Percentiles rank a stretch among this genome's conserved stretches.
phyloP scores from a whole-genome alignment of 2,329 filamentous ascomycete genomes.

The Epichloe amarillans region DNA sequence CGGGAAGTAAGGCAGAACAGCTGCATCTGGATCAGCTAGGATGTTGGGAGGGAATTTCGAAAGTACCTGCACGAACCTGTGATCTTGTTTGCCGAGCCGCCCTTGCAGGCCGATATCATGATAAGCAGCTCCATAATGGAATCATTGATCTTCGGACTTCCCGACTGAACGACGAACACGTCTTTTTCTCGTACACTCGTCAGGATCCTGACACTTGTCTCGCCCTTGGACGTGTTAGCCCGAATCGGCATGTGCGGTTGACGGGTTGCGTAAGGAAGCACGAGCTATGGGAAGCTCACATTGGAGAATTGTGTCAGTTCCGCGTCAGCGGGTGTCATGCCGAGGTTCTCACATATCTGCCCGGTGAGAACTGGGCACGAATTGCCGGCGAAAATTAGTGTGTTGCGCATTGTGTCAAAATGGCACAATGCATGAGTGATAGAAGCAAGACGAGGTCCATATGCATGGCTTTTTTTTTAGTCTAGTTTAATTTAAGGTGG shows the following conservation, averaged over 20 bases:
- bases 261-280: background rate
- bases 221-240: conserved; percentile 34
- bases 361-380: conserved; percentile 51
- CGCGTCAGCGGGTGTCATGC: conserved; percentile 49
- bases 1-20: conserved; percentile 90
- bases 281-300: conserved; percentile 32
- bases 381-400: conserved; percentile 54
- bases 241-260: conserved; percentile 6
- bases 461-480: conserved; percentile 9
- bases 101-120: conserved; percentile 98
- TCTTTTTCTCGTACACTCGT: conserved; percentile 88
- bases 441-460: conserved; percentile 3
- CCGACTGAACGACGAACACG: conserved; percentile 97
- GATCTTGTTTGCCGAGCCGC: conserved; percentile 90
- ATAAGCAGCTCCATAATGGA: conserved; percentile 98
- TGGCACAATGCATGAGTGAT: conserved; percentile 9
- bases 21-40: conserved; percentile 27
- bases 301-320: conserved; percentile 60
- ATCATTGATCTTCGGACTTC: conserved; percentile 92
- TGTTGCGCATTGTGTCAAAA: conserved; percentile 43
- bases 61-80: conserved; percentile 51
- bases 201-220: conserved; percentile 56
- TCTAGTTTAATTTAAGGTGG: background rate
- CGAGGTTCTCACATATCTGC: conserved; percentile 55
- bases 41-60: background rate